Evolutionary conservation across 805 yeast species (phyloP).

Genomic region (Candida corydali): DNA sequence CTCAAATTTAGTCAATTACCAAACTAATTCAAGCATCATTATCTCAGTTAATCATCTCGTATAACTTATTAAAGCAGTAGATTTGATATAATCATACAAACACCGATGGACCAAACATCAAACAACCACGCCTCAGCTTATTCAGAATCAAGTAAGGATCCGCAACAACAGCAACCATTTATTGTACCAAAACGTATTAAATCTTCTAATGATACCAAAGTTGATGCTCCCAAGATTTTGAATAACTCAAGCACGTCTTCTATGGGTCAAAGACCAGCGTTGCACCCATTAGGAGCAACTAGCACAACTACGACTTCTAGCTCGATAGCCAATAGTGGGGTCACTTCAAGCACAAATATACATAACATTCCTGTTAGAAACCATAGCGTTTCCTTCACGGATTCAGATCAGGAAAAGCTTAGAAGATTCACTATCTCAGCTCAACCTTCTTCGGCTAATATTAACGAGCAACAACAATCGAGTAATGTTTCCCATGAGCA

Average conservation of each 20-base stretch:
- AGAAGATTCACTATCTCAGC: slow-evolving; percentile 42
- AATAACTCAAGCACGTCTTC: slow-evolving; percentile 1
- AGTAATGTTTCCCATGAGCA: neutral
- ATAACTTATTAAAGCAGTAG: too few relatives aligned
- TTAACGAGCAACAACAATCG: slow-evolving; percentile 10
- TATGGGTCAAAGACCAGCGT: neutral
- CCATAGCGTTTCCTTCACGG: slow-evolving; percentile 32
- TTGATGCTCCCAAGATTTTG: slow-evolving; percentile 5
- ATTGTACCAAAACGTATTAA: slow-evolving; percentile 1
- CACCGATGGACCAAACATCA: slow-evolving; percentile 1
- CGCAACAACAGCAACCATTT: neutral
- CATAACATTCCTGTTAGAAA: slow-evolving; percentile 4
- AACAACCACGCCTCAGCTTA: too few relatives aligned
- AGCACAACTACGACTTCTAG: neutral
- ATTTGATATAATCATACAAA: too few relatives aligned
- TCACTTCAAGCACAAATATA: neutral
- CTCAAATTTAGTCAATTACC: too few relatives aligned
- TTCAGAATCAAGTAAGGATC: slow-evolving; percentile 40
- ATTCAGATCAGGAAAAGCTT: slow-evolving; percentile 32
- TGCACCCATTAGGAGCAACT: neutral
- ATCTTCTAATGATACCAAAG: neutral
- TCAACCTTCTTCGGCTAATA: slow-evolving; percentile 35
- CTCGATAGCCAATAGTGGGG: neutral
- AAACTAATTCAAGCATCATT: too few relatives aligned
- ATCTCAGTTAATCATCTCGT: too few relatives aligned